A percentile compares a stretch with the other conserved stretches of the same genome.
Evolutionary conservation across 345 rosid genomes (phyloP).

Genomic region (Anastatica hierochuntica): DNA sequence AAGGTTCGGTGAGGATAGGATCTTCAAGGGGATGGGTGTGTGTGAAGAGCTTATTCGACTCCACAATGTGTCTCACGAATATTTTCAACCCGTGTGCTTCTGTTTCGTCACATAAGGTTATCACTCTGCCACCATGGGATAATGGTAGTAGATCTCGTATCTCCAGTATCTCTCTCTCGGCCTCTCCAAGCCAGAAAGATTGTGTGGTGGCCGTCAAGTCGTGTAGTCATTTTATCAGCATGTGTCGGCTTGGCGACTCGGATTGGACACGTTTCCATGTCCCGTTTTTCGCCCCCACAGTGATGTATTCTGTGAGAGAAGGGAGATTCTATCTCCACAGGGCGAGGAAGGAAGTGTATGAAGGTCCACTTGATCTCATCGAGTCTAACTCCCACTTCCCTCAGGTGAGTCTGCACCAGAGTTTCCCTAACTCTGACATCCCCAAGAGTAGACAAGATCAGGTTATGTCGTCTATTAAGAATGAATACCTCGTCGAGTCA

Average conservation of each 20-base stretch:
- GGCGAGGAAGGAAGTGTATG: background rate
- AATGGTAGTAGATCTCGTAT: background rate
- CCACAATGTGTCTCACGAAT: background rate
- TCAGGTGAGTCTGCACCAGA: background rate
- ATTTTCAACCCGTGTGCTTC: constrained; percentile 8
- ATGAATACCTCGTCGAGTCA: background rate
- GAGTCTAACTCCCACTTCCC: background rate
- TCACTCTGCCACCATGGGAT: background rate
- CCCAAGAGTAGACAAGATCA: background rate
- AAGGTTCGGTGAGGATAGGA: background rate
- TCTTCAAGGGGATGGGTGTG: background rate
- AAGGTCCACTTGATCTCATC: background rate
- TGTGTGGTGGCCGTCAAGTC: constrained; percentile 7
- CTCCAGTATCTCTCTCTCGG: background rate
- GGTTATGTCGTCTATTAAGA: accelerated
- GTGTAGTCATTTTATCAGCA: background rate
- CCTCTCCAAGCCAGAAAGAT: constrained; percentile 2
- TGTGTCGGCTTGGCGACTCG: constrained; percentile 13
- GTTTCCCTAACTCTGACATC: background rate
- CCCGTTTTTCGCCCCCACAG: background rate
- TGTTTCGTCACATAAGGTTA: constrained; percentile 1
- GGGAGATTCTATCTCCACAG: background rate
- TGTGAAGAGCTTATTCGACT: background rate
- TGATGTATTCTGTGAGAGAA: background rate
- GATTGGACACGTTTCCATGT: background rate